A percentile compares a stretch with the other conserved stretches of the same genome.
phyloP scores from a whole-genome alignment of 2,329 filamentous ascomycete species.

The Microsporum canis region DNA sequence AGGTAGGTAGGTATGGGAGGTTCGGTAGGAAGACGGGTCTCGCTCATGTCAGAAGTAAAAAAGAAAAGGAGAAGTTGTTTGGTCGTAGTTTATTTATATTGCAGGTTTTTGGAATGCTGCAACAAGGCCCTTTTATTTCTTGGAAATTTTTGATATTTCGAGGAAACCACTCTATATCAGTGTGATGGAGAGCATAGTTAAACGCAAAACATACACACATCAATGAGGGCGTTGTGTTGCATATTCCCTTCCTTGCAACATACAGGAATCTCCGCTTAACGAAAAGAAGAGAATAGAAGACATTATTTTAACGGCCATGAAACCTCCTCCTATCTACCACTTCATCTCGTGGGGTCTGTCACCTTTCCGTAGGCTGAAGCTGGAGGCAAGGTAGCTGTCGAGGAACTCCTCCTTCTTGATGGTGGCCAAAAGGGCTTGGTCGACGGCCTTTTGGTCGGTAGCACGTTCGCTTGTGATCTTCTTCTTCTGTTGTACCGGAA shows the following conservation, averaged over 20 bases:
- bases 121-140: background rate
- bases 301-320: slow-evolving; percentile 6
- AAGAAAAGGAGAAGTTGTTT: background rate
- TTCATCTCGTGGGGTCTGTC: slow-evolving; percentile 99
- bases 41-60: background rate
- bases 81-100: slow-evolving; percentile 2
- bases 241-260: slow-evolving; percentile 10
- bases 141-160: slow-evolving; percentile 2
- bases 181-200: slow-evolving; percentile 12
- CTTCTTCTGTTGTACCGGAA: slow-evolving; percentile 66
- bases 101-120: background rate
- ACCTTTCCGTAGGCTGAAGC: slow-evolving; percentile 97
- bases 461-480: slow-evolving; percentile 80
- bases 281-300: background rate
- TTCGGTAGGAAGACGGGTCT: background rate
- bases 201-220: slow-evolving; percentile 8
- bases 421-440: slow-evolving; percentile 86
- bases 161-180: background rate
- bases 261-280: slow-evolving; percentile 8
- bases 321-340: slow-evolving; percentile 52
- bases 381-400: slow-evolving; percentile 82
- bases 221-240: slow-evolving; percentile 7
- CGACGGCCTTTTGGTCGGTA: slow-evolving; percentile 95
- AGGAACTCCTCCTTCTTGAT: slow-evolving; percentile 99
- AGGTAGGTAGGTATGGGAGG: background rate